Evolutionary conservation across 371 early-diverging fungal species (phyloP), one percentile per base, ranked within the genome.

Genomic region (Funneliformis caledonium): DNA sequence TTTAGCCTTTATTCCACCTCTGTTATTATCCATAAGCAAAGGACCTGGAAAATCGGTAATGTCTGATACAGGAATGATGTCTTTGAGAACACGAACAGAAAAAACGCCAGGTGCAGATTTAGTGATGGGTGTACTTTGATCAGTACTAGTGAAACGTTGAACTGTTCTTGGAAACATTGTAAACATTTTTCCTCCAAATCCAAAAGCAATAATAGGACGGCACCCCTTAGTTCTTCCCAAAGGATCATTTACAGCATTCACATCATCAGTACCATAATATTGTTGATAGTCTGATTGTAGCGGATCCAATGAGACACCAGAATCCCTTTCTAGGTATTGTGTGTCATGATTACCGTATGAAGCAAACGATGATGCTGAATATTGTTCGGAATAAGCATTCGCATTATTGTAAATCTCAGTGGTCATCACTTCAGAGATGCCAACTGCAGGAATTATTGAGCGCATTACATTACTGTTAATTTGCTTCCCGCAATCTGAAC

Each of bases 171-270:
- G 96, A 81, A 92, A 90, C 82, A 93, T 93, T 19, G 91, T 86
- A 65, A 95, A 85, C 43, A 97, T 86, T 81, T 91, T 91, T 48
- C 98, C 98, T 72, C 96, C 96, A 87, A 96, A 94, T 19, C 97
- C 96, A 85, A 96, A 96, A 0, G 90, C 84, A 6, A 94, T 89
- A 26, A 97, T 76, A 5, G 96, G 94, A 0, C 56, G 56, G 76
- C 92, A 91, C 31, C 79, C 79, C 52, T 59, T 65, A 69, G 50
- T 16, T 50, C 79, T 65, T 56, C 64, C 64, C 8, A 78, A 43
- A 12, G 70, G 67, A 69, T 78, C 79, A 68, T 68, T 50, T 11
- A 5, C 3, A n/a, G 70, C 43, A 19, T 26, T 45, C 14, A 56
- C 26, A 37, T 47, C 37, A 31, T 78, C 69, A 37, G 19, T 9